Evolutionary conservation across 495 filamentous ascomycete species (phyloP), one percentile per base, ranked within the genome.

Genomic region (Podospora tetraspora): DNA sequence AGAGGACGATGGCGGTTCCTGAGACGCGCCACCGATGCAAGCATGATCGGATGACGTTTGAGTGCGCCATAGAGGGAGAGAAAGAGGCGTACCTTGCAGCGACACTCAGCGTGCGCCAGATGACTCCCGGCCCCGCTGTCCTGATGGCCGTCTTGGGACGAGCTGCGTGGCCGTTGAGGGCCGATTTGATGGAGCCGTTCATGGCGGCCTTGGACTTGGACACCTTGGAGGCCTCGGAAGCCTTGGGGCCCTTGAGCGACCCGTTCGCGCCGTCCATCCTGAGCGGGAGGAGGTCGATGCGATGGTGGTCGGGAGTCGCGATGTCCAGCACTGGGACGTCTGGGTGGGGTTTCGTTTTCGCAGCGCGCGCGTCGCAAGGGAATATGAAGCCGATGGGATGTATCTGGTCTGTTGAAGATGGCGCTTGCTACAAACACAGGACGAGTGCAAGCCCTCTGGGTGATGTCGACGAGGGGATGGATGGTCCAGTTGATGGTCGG

Each of bases 81-180:
- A 16, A 10, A 4, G 3, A 9, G 12, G 57, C 82, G 71, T 84
- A 92, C 91, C 91, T 87, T 10, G 88, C 85, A 32, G 88, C 69
- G 27, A 87, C 73, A 71, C 81, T 88, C 56, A 92, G 68, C 37
- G 80, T 80, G 77, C 88, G 72, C 23, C 84, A 72, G 71, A 85
- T 66, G 68, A 84, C 73, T 62, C 83, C 77, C 21, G 76, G 71
- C 63, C 72, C 71, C 67, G 82, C 68, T 66, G 77, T 69, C 7
- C 13, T 24, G 12, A 56, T 34, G n/a, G 62, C 68, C 62, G 58
- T 70, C 60, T 70, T 73, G 56, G 75, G 71, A 25, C 72, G 43
- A 59, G 73, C 66, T 1, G 71, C 66, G 60, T 76, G 74, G 43
- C 77, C 77, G 52, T 78, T 80, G 62, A 75, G 68, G 13, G 68